phyloP scores from a whole-genome alignment of 352 stramenopile genomes.

The Globisporangium uncinulatum region DNA sequence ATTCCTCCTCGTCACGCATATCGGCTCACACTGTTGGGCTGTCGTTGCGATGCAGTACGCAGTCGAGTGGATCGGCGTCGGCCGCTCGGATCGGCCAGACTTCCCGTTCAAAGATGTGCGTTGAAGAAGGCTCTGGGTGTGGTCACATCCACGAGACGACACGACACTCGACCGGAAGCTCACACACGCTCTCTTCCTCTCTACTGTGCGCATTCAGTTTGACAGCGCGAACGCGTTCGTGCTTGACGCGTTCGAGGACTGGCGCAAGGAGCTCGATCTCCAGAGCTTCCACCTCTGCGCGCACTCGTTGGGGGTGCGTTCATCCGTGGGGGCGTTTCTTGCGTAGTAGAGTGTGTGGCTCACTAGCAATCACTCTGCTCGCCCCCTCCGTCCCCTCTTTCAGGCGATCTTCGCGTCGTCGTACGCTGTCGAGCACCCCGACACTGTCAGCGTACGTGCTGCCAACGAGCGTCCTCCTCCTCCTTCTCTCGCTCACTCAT shows the following conservation, averaged over 20 bases:
- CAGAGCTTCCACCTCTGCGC: slow-evolving; percentile 66
- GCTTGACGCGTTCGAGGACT: slow-evolving; percentile 62
- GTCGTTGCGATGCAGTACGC: slow-evolving; percentile 42
- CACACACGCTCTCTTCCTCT: not conserved
- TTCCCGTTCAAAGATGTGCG: slow-evolving; percentile 65
- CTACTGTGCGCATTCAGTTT: slow-evolving; percentile 32
- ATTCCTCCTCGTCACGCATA: slow-evolving; percentile 2
- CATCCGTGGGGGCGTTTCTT: not conserved
- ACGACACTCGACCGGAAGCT: not conserved
- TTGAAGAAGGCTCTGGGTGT: too few relatives aligned
- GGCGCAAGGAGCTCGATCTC: slow-evolving; percentile 68
- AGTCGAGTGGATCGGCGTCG: slow-evolving; percentile 81
- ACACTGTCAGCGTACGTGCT: slow-evolving; percentile 51
- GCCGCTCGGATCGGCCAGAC: slow-evolving; percentile 71
- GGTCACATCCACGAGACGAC: too few relatives aligned
- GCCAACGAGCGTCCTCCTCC: not conserved
- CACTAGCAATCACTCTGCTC: too few relatives aligned
- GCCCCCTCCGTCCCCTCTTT: not conserved
- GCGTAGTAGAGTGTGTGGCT: too few relatives aligned
- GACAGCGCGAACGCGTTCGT: slow-evolving; percentile 76
- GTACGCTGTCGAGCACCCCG: slow-evolving; percentile 56
- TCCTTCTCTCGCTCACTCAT: not conserved
- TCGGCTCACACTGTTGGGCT: not conserved
- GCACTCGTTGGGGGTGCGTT: slow-evolving; percentile 75
- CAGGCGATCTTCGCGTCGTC: slow-evolving; percentile 81